Base-by-base conservation (phyloP, 208 protist genomes). In the Leptomonas seymouri region DNA sequence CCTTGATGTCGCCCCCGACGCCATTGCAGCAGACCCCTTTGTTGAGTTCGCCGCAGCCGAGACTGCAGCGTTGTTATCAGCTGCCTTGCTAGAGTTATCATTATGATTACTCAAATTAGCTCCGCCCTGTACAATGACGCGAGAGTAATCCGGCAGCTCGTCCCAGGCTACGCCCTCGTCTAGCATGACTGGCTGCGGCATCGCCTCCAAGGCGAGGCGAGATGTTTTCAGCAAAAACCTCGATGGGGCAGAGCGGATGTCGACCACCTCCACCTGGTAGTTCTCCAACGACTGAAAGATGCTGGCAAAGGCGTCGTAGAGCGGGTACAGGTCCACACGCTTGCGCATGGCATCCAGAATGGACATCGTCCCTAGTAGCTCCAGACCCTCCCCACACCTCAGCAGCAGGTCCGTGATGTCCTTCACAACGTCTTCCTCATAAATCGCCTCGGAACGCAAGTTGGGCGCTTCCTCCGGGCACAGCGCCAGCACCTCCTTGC, bases 401-500 rank as follows among this genome's bases (percentile, higher is more conserved):
- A 96, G 83, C 23, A 93, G 74, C 49, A 96, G 71, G 16, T 93
- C 86, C 8, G 85, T 96, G 45, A 96, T 90, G 66, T 93, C 81
- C 73, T 93, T 96, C 53, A 93, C 77, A 36, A 93, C 74, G 67
- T 96, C 91, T 54, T 93, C 88, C 48, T 91, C 86, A 76, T 93
- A 96, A 11, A 91, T 76, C 11, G 91, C 80, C 67, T 96, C 91
- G 4, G 81, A 78, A 31, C 91, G 87, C 53, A 83, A 85, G 77
- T 96, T 96, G 36, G 91, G 91, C 39, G 90, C 74, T 69, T 96
- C 91, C 51, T 96, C 79, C 16, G 87, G 91, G 80, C 91, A 96
- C 36, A 96, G 71, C 74, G 65, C 71, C 25, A 89, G 76, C 67
- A 96, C 91, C 74, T 93, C 87, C 39, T 90, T 77, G 20, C 77